Evolutionary conservation across 192 early-diverging fungal species (phyloP).

Genomic region (Coemansia sp.): DNA sequence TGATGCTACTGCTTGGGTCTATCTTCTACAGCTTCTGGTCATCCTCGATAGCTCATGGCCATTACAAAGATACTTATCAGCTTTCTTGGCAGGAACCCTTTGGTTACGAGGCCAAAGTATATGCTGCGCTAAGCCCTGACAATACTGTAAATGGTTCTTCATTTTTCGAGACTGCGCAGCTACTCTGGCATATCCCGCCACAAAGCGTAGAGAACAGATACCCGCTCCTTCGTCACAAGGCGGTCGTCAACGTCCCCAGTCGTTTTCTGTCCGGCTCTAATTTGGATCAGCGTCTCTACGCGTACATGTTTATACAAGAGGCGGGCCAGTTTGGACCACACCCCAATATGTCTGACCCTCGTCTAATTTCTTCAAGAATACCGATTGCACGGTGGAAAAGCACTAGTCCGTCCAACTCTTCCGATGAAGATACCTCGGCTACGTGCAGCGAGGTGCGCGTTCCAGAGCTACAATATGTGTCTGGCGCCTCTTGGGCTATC

Average conservation of each 20-base stretch:
- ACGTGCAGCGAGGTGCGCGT: not conserved
- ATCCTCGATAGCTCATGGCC: not conserved
- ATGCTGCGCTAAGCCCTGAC: not conserved
- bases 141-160: not conserved
- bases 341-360: conserved; percentile 22
- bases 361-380: not conserved
- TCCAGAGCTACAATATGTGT: not conserved
- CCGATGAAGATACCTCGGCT: not conserved
- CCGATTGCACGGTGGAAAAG: not conserved
- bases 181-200: not conserved
- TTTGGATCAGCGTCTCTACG: conserved; percentile 4
- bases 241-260: not conserved
- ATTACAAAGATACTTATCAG: not conserved
- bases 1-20: not conserved
- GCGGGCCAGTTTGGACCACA: not conserved
- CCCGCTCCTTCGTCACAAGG: conserved; percentile 9
- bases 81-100: conserved; percentile 18
- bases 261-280: not conserved
- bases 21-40: not conserved
- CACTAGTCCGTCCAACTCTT: not conserved
- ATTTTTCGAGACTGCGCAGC: conserved; percentile 18
- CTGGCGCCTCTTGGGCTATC: not conserved
- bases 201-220: conserved; percentile 15
- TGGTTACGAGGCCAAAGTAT: conserved; percentile 11
- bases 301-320: conserved; percentile 20